phyloP scores from a whole-genome alignment of 139 green algal genomes.

The Picochlorum sp. region DNA sequence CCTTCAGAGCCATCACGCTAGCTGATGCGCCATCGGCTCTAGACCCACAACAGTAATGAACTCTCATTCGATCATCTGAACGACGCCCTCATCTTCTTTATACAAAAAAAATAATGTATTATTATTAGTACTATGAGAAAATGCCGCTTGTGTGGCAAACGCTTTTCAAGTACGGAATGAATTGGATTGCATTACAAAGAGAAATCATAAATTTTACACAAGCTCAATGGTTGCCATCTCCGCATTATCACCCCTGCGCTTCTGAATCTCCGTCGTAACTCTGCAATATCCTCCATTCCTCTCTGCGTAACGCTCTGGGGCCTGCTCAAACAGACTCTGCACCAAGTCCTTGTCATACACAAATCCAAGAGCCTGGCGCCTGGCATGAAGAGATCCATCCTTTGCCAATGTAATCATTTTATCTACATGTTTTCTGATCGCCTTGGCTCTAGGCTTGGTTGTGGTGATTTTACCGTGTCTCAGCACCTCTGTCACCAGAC shows the following conservation, averaged over 20 bases:
- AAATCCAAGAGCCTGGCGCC: conserved; percentile 76
- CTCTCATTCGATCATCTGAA: too few species aligned
- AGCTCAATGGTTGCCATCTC: conserved; percentile 96
- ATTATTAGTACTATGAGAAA: too few species aligned
- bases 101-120: too few species aligned
- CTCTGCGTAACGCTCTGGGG: conserved; percentile 71
- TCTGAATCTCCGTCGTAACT: conserved; percentile 50
- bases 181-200: not conserved
- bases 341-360: conserved; percentile 92
- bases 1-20: too few species aligned
- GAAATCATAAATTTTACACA: conserved; percentile 50
- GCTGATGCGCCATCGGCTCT: too few species aligned
- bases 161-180: not conserved
- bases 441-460: conserved; percentile 89
- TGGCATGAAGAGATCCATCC: conserved; percentile 72
- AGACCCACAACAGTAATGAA: too few species aligned
- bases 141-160: too few species aligned
- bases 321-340: conserved; percentile 74
- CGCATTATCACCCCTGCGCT: conserved; percentile 74
- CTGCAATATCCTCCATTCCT: conserved; percentile 86
- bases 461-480: conserved; percentile 89
- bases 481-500: conserved; percentile 87
- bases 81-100: too few species aligned
- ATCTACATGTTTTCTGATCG: conserved; percentile 89
- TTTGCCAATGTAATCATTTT: conserved; percentile 98